Conservation (phyloP, 2,329 filamentous ascomycete genomes). For the Alternaria rosae region DNA sequence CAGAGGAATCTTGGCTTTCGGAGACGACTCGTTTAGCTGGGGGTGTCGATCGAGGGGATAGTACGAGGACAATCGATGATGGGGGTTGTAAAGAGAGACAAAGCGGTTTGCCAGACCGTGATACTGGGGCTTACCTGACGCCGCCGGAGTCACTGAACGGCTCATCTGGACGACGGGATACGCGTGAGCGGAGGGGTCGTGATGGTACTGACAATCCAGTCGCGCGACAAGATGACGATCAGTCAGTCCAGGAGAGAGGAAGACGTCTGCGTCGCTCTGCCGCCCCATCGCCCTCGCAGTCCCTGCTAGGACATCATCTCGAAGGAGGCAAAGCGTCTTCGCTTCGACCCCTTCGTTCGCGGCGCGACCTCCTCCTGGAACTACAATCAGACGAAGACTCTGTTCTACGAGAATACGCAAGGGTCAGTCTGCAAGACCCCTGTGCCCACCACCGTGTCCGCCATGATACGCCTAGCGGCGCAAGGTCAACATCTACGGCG, state of each 20-base stretch:
- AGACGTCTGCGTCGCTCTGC: not conserved
- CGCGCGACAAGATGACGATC: not conserved
- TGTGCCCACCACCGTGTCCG: not conserved
- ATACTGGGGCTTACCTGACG: not conserved
- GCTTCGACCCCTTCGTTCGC: not conserved
- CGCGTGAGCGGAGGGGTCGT: not conserved
- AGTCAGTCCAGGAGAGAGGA: not conserved
- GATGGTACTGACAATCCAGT: not conserved
- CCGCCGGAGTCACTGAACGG: not conserved
- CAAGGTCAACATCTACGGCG: not conserved
- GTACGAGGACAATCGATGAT: not conserved
- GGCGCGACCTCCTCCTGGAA: constrained; percentile 3
- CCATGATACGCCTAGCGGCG: no score
- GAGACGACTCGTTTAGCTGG: not conserved
- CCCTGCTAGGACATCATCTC: not conserved
- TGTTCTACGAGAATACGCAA: constrained; percentile 5
- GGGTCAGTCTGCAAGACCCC: not conserved
- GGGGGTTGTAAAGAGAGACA: not conserved
- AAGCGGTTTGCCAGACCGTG: not conserved
- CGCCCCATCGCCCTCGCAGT: constrained; percentile 1
- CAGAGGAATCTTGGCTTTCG: not conserved
- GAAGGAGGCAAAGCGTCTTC: not conserved
- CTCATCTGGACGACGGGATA: not conserved
- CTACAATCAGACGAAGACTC: constrained; percentile 7
- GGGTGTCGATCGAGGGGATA: not conserved